Base-by-base conservation (phyloP, 306 rosid genomes). In the Coriaria nepalensis region DNA sequence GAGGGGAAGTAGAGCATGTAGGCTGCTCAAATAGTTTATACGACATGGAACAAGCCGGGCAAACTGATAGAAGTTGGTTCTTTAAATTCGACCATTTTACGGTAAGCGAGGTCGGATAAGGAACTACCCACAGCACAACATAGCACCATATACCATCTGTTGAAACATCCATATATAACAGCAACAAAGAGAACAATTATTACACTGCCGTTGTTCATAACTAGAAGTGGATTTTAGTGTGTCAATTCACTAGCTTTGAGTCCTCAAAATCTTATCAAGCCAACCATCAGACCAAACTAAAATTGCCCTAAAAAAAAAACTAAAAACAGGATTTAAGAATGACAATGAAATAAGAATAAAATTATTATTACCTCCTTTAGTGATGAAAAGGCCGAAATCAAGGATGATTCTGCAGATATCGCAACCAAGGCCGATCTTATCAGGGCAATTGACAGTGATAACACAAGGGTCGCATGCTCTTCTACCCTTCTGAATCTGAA, bases 121-220 rank as follows among this genome's bases (percentile, higher is more conserved):
- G 83, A 66, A 68, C 60, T 4, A 78, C 76, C 95, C 83, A 80
- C 46, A 84, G 59, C 43, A 84, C 72, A 41, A 80, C n/a, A 68
- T 75, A 84, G 73, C 87, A 84, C 95, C 95, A 84, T 57, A 68
- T 57, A 13, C 95, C 87, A 70, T 75, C 92, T 14, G 92, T 84
- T 13, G 92, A 78, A 50, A 78, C 49, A 55, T 80, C 95, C 80
- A 43, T 29, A 58, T 11, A 41, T 32, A 33, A 49, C 4, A 52
- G 7, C 5, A 51, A 37, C 15, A 53, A 14, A 60, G 32, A 20
- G 29, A 20, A 20, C 29, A 20, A 20, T 20, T 20, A 20, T 20
- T 20, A 20, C 29, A 20, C 29, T 20, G 29, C 29, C 29, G n/a
- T n/a, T n/a, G n/a, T n/a, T n/a, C 29, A 3, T 20, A 20, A 20